Percentiles rank a stretch among this genome's conserved stretches.
Conservation (phyloP, 108 stramenopile genomes). For the Mediolabrus comicus region DNA sequence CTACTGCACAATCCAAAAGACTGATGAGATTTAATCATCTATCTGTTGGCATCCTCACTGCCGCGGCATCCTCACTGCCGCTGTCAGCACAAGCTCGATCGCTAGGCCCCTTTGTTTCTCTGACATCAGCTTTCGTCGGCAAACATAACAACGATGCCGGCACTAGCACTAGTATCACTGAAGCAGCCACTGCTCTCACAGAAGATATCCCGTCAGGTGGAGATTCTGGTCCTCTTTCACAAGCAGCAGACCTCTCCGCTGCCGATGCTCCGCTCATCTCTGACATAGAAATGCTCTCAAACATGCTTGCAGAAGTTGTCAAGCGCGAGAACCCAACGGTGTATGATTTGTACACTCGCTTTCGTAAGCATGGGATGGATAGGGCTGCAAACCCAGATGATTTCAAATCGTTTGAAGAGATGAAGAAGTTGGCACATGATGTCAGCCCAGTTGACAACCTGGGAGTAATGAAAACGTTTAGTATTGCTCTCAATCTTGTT, state of each 20-base stretch:
- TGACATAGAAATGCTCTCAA: conserved; percentile 75
- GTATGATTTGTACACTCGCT: conserved; percentile 65
- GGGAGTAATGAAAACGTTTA: conserved; percentile 73
- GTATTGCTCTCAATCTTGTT: conserved; percentile 73
- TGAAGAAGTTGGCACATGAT: conserved; percentile 56
- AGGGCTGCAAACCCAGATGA: conserved; percentile 57
- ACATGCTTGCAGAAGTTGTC: conserved; percentile 72
- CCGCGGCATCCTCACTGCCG: neutral
- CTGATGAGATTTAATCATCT: neutral
- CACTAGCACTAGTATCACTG: neutral
- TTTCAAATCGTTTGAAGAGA: conserved; percentile 48
- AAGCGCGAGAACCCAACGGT: conserved; percentile 60
- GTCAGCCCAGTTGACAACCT: conserved; percentile 61
- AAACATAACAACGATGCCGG: neutral
- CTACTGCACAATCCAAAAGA: too few relatives aligned
- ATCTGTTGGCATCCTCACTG: neutral
- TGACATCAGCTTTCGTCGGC: neutral
- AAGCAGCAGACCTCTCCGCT: conserved; percentile 14
- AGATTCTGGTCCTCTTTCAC: conserved; percentile 9
- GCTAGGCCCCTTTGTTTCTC: neutral
- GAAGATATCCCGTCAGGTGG: neutral
- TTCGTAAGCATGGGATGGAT: conserved; percentile 62
- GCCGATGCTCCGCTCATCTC: conserved; percentile 43
- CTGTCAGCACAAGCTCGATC: neutral
- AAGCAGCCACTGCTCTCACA: neutral